A percentile compares a stretch with the other conserved stretches of the same genome.
Evolutionary conservation across 2,329 filamentous ascomycete species (phyloP).

Genomic region (Sporothrix globosa): DNA sequence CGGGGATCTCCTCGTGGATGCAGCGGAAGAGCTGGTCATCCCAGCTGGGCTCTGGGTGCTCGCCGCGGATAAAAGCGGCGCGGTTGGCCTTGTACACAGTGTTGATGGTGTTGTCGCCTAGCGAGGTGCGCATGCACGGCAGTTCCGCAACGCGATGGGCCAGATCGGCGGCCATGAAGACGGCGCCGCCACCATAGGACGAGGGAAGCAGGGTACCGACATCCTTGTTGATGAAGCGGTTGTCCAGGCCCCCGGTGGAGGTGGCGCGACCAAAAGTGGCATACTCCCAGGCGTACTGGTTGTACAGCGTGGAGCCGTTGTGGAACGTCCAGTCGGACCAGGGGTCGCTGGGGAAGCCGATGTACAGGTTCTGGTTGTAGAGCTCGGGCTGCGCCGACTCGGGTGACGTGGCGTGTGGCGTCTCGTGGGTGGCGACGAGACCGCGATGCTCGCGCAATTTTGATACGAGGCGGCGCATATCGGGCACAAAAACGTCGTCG

Average conservation of each 20-base stretch:
- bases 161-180: slow-evolving; percentile 48
- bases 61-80: slow-evolving; percentile 20
- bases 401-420: neutral
- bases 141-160: slow-evolving; percentile 44
- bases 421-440: neutral
- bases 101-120: slow-evolving; percentile 27
- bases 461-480: slow-evolving; percentile 46
- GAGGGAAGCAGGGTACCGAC: slow-evolving; percentile 39
- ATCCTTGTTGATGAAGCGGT: neutral
- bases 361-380: slow-evolving; percentile 41
- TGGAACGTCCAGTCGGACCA: slow-evolving; percentile 49
- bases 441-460: slow-evolving; percentile 39
- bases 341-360: slow-evolving; percentile 51
- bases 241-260: neutral
- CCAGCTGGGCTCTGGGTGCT: slow-evolving; percentile 44
- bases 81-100: slow-evolving; percentile 23
- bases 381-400: neutral
- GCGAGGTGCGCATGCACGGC: slow-evolving; percentile 43
- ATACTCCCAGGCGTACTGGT: neutral
- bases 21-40: slow-evolving; percentile 50
- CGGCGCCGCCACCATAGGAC: slow-evolving; percentile 51
- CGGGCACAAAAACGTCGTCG: slow-evolving; percentile 53
- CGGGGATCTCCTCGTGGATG: slow-evolving; percentile 42
- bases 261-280: neutral
- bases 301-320: slow-evolving; percentile 35